Percentiles rank a stretch among this genome's conserved stretches.
phyloP scores from a whole-genome alignment of 2,329 filamentous ascomycete genomes.

The Aspergillus brasiliensis region DNA sequence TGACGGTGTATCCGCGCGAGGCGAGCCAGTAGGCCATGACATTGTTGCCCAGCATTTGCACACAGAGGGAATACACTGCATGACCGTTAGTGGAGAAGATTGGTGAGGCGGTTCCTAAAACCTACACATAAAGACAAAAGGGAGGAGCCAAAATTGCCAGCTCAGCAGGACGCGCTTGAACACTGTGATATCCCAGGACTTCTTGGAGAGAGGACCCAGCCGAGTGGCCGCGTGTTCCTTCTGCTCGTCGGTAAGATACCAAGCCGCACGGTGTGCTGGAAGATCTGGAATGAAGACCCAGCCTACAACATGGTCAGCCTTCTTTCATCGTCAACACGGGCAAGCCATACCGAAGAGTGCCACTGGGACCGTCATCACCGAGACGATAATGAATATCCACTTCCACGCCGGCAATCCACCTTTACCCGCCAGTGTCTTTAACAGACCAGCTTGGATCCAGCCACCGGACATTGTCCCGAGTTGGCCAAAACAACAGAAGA shows the following conservation, averaged over 20 bases:
- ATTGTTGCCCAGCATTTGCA: slow-evolving; percentile 49
- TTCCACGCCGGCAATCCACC: slow-evolving; percentile 45
- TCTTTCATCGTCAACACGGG: too few species aligned
- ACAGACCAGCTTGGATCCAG: slow-evolving; percentile 49
- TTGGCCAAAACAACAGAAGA: slow-evolving; percentile 46
- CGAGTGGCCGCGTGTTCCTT: slow-evolving; percentile 41
- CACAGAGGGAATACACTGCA: slow-evolving; percentile 46
- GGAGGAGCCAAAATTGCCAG: slow-evolving; percentile 52
- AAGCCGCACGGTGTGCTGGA: slow-evolving; percentile 45
- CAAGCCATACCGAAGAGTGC: slow-evolving; percentile 40
- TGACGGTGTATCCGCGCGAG: slow-evolving; percentile 45
- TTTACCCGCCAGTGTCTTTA: slow-evolving; percentile 40
- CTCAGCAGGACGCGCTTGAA: slow-evolving; percentile 41
- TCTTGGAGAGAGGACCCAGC: slow-evolving; percentile 35
- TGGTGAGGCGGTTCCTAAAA: too few species aligned
- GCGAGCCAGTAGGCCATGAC: slow-evolving; percentile 52
- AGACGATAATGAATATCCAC: slow-evolving; percentile 49
- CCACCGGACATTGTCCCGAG: slow-evolving; percentile 49
- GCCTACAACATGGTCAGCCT: slow-evolving; percentile 25
- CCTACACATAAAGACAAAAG: slow-evolving; percentile 50
- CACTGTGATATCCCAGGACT: slow-evolving; percentile 33
- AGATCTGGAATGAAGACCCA: slow-evolving; percentile 51
- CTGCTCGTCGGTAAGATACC: slow-evolving; percentile 39
- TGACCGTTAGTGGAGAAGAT: neutral
- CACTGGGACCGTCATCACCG: slow-evolving; percentile 46